Evolutionary conservation across 441 rosid genomes (phyloP).

Genomic region (Populus hybrid): DNA sequence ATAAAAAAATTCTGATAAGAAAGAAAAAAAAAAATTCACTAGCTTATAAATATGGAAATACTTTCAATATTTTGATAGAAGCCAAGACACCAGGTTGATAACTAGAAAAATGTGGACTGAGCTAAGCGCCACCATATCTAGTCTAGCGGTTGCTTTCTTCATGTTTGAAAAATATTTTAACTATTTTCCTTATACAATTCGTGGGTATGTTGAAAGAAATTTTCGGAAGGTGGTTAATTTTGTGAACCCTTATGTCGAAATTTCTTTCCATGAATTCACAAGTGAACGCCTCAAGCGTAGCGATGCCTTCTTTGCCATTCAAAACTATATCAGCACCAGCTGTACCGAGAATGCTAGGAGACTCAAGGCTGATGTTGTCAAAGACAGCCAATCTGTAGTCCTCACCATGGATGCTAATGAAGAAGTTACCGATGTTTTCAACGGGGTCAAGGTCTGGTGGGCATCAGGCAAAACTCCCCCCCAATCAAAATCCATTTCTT

Average conservation of each 20-base stretch:
- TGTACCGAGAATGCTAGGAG: constrained; percentile 12
- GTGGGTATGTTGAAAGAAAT: neutral
- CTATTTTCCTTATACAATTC: neutral
- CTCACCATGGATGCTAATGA: constrained; percentile 22
- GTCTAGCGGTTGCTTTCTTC: neutral
- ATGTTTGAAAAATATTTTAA: neutral
- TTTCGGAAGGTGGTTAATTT: neutral
- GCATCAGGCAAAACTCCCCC: neutral
- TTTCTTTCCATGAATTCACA: neutral
- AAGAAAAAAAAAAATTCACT: no score
- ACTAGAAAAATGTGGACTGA: neutral
- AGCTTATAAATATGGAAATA: no score
- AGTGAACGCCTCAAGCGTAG: neutral
- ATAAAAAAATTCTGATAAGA: no score
- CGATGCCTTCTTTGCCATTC: neutral
- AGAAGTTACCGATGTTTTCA: constrained; percentile 12
- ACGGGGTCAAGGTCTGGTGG: constrained; percentile 23
- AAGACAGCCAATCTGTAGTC: constrained; percentile 5
- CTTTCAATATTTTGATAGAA: no score
- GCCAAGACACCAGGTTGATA: neutral
- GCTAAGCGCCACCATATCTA: neutral
- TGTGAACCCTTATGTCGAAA: neutral
- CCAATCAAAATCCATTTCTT: neutral
- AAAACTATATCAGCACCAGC: constrained; percentile 9
- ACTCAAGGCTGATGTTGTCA: constrained; percentile 19